Conservation (phyloP, 345 rosid species). For the Dipteronia dyeriana region DNA sequence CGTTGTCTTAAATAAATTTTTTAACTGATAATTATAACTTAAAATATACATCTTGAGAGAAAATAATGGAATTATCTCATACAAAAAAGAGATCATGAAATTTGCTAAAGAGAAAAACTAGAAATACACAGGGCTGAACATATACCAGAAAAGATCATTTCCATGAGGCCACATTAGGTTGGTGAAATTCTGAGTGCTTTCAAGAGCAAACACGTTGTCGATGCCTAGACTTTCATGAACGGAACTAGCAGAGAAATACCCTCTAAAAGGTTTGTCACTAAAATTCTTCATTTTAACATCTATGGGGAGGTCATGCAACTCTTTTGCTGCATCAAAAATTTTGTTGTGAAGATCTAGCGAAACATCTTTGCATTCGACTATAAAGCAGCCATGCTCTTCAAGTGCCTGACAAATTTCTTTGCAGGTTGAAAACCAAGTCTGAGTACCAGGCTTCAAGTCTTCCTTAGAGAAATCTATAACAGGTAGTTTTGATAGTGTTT, state of each 20-base stretch:
- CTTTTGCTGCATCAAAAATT: background rate
- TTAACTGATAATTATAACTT: no score
- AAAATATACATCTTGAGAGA: no score
- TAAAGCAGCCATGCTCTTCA: background rate
- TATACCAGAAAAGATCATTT: background rate
- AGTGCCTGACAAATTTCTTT: slow-evolving; percentile 2
- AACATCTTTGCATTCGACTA: background rate
- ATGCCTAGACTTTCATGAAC: background rate
- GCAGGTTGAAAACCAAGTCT: background rate
- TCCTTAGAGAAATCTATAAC: background rate
- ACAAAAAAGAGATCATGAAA: no score
- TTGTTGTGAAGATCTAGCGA: background rate
- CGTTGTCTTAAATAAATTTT: no score
- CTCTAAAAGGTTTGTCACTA: background rate
- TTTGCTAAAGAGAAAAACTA: background rate
- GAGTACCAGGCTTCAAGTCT: background rate
- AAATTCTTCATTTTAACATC: background rate
- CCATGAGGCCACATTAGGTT: background rate
- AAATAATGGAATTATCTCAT: no score
- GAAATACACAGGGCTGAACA: background rate
- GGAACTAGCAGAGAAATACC: background rate
- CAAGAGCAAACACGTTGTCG: background rate
- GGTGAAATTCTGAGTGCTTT: background rate
- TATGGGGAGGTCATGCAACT: background rate
- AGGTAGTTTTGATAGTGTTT: background rate